Conservation (phyloP, 129 eudicot genomes). For the Lonicera japonica region DNA sequence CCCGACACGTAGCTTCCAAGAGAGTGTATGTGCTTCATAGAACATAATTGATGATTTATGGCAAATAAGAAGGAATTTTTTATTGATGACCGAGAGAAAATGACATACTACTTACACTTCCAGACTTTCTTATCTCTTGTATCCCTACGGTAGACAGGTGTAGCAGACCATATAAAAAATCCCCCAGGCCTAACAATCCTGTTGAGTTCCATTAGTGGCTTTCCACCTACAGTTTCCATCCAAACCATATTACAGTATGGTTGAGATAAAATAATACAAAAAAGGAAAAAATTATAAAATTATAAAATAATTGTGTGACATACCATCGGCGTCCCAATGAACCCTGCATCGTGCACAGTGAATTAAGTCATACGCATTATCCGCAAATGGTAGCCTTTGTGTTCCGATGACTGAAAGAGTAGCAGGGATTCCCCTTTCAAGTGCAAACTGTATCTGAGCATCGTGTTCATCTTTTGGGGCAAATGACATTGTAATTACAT, state of each 20-base stretch:
- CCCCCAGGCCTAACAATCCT: conserved; percentile 97
- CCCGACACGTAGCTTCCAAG: too few species aligned
- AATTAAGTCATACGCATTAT: conserved; percentile 77
- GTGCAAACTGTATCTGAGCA: conserved; percentile 98
- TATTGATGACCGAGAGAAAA: neutral
- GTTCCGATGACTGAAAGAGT: conserved; percentile 95
- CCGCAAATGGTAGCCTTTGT: conserved; percentile 88
- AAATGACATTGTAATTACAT: conserved; percentile 91
- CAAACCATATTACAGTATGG: neutral
- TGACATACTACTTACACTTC: conserved; percentile 48
- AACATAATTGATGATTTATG: neutral
- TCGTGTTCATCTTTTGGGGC: conserved; percentile 99
- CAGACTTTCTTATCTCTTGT: conserved; percentile 67
- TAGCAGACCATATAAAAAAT: conserved; percentile 94
- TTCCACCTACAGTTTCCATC: conserved; percentile 65
- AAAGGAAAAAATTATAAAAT: neutral
- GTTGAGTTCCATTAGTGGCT: conserved; percentile 84
- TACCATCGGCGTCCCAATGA: conserved; percentile 97
- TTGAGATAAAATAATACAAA: neutral
- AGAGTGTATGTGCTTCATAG: too few species aligned
- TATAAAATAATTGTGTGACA: neutral
- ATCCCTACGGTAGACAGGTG: conserved; percentile 80
- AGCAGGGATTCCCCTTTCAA: conserved; percentile 98
- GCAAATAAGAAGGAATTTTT: neutral
- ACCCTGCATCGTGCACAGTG: conserved; percentile 99